Base-by-base conservation (phyloP, 179 eudicot species). In the Dionaea muscipula region DNA sequence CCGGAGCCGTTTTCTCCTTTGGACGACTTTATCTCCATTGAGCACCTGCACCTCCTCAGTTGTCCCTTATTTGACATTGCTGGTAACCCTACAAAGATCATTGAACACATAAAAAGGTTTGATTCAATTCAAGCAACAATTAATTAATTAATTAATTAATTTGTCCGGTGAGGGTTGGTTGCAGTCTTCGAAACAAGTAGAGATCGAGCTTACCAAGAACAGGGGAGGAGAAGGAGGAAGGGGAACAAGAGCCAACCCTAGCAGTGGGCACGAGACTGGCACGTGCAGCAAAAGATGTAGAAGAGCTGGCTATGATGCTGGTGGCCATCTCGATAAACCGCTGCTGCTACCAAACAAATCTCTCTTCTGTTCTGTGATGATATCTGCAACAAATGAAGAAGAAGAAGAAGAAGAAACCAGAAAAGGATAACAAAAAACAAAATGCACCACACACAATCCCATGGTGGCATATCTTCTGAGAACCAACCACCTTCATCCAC, bases 31-130 rank as follows among this genome's bases (percentile, higher is more conserved):
- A 41, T 66, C 33, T 84, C 84, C 80, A 78, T 68, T 3, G 87
- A 83, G 63, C 95, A 86, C 23, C n/a, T n/a, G n/a, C n/a, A n/a
- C n/a, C n/a, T n/a, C n/a, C 69, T 67, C 67, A 90, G 81, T 63
- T 60, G 73, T 1, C 85, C 87, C 72, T 61, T 81, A 63, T 59
- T 86, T 20, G 65, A 22, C 22, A 82, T 73, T 56, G 85, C 51
- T 49, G 95, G 94, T 78, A 90, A 68, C 51, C 94, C 97, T 86
- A 61, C 21, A 31, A 31, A 6, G 3, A 13, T n/a, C n/a, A n/a
- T n/a, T n/a, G n/a, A n/a, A n/a, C n/a, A n/a, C n/a, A n/a, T n/a
- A n/a, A n/a, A 2, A 10, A 26, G 25, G 18, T 40, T 43, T 49
- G 15, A 7, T 18, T 57, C 17, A 26, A 39, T 25, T 10, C 1